Evolutionary conservation across 192 early-diverging fungal genomes (phyloP).

Genomic region (Neocallimastix lanati): DNA sequence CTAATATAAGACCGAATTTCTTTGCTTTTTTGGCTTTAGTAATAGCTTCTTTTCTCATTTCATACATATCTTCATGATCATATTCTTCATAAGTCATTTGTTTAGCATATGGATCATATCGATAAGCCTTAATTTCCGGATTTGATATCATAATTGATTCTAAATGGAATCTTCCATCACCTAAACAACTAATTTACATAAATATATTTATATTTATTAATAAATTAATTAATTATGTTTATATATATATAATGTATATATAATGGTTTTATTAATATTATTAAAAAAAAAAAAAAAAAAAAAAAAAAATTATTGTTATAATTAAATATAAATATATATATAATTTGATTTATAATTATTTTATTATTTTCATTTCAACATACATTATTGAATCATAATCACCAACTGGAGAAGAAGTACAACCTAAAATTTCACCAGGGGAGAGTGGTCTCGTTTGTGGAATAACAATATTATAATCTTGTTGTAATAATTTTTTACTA

Average conservation of each 20-base stretch:
- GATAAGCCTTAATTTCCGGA: conserved; percentile 68
- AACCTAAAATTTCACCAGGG: conserved; percentile 88
- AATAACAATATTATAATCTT: conserved; percentile 48
- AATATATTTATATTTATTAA: background rate
- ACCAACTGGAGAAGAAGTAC: conserved; percentile 70
- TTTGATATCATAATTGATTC: conserved; percentile 99
- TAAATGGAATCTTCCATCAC: conserved; percentile 93
- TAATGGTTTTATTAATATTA: no score
- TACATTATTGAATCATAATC: conserved; percentile 62
- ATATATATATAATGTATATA: no score
- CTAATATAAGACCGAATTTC: conserved; percentile 77
- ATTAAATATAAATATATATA: conserved; percentile 4
- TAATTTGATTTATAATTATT: background rate
- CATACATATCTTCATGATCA: conserved; percentile 83
- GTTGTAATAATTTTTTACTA: conserved; percentile 30
- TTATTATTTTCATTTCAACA: background rate
- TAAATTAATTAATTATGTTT: no score
- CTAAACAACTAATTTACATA: conserved; percentile 29
- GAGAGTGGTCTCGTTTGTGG: conserved; percentile 90
- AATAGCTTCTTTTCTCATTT: conserved; percentile 70
- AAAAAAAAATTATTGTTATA: background rate
- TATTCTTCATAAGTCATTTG: conserved; percentile 83
- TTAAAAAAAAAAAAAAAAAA: conserved; percentile 13
- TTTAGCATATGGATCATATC: conserved; percentile 89
- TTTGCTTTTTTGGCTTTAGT: conserved; percentile 46